Percentiles rank a stretch among this genome's conserved stretches.
phyloP scores from a whole-genome alignment of 179 eudicot species.

The Beta corolliflora region DNA sequence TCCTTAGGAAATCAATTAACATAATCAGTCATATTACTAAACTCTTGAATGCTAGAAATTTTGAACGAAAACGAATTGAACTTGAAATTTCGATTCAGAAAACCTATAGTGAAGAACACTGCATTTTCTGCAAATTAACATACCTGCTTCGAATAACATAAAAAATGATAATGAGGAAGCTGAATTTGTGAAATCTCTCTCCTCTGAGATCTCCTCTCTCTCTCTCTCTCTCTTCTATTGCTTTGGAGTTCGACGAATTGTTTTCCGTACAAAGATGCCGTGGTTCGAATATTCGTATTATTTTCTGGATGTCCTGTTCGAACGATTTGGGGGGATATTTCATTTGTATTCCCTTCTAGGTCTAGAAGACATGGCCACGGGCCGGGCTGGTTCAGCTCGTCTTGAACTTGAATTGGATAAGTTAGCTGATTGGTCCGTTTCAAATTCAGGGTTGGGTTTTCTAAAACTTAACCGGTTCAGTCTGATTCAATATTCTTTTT shows the following conservation, averaged over 20 bases:
- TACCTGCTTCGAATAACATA: conserved; percentile 29
- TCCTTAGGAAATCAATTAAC: conserved; percentile 10
- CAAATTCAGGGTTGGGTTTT: too few relatives aligned
- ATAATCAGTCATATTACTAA: background rate
- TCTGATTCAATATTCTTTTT: too few relatives aligned
- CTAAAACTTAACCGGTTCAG: too few relatives aligned
- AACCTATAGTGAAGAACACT: background rate
- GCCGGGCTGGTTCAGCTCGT: too few relatives aligned
- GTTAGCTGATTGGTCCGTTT: too few relatives aligned
- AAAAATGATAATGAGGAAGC: conserved; percentile 1
- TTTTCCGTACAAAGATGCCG: background rate
- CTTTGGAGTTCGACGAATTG: background rate
- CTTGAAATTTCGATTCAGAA: background rate
- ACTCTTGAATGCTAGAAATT: background rate
- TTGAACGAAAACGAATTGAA: background rate
- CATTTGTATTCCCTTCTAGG: too few relatives aligned
- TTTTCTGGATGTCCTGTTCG: conserved; percentile 6
- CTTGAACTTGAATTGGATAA: too few relatives aligned
- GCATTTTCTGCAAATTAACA: background rate
- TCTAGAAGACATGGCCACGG: too few relatives aligned
- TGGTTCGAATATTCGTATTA: conserved; percentile 27
- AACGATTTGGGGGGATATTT: background rate
- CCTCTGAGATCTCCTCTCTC: background rate
- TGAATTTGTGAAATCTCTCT: background rate
- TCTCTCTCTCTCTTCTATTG: background rate